phyloP scores from a whole-genome alignment of 805 yeast species.

The Kodamaea leandrae region DNA sequence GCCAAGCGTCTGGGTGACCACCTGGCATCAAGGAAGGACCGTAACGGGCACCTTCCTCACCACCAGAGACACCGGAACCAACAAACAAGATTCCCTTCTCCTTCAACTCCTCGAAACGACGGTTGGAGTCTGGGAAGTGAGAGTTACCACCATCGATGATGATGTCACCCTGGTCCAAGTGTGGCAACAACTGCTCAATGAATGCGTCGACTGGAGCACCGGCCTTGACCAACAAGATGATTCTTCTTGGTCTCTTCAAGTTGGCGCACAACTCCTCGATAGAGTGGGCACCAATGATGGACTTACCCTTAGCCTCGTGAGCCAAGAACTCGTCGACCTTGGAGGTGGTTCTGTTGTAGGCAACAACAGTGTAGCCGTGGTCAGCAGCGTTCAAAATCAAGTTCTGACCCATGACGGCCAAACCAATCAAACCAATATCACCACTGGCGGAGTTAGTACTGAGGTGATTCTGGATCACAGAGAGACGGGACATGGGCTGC shows the following conservation, averaged over 20 bases:
- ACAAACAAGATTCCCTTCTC: constrained; percentile 86
- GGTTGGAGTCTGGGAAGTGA: constrained; percentile 97
- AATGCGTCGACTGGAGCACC: constrained; percentile 92
- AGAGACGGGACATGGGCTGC: constrained; percentile 9
- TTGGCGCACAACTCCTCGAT: constrained; percentile 81
- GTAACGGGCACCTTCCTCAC: constrained; percentile 99
- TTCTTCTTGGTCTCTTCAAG: constrained; percentile 96
- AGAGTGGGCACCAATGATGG: constrained; percentile 93
- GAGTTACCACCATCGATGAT: constrained; percentile 99
- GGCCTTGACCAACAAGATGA: constrained; percentile 92
- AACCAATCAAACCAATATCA: constrained; percentile 97
- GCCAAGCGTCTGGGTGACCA: constrained; percentile 98
- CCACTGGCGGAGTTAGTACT: constrained; percentile 50
- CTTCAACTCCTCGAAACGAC: constrained; percentile 89
- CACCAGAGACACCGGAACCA: constrained; percentile 99
- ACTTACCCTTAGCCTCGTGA: constrained; percentile 96
- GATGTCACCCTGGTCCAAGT: constrained; percentile 94
- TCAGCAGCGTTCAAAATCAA: constrained; percentile 96
- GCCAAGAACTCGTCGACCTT: constrained; percentile 93
- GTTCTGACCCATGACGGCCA: constrained; percentile 99
- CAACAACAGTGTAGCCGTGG: constrained; percentile 97
- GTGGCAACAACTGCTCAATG: constrained; percentile 83
- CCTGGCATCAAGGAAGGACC: constrained; percentile 99
- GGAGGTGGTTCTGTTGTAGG: constrained; percentile 95
- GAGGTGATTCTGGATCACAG: constrained; percentile 15